These are phyloP conservation scores for Eucalyptus pauciflora DNA, from an alignment of 345 rosid species.

Conservation along the genomic window DNA sequence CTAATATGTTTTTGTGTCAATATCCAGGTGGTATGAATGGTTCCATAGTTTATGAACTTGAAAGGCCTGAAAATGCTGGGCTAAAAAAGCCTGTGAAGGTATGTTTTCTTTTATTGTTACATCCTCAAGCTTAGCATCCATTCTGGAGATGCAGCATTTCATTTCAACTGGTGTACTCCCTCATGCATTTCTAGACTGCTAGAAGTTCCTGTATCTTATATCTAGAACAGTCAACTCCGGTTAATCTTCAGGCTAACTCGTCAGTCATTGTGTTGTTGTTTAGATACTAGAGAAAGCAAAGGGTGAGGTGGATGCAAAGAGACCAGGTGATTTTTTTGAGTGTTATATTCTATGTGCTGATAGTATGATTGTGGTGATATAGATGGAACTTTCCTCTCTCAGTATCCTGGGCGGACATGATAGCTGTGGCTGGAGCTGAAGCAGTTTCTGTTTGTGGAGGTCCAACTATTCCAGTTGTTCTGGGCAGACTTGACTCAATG, in stretches of 20 bases:
- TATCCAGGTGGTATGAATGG: conserved; percentile 87
- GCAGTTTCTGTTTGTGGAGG: conserved; percentile 92
- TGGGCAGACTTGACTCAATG: conserved; percentile 75
- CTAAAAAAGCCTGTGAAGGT: conserved; percentile 75
- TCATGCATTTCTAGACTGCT: neutral
- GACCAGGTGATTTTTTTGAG: conserved; percentile 35
- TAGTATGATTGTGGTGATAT: neutral
- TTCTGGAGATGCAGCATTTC: neutral
- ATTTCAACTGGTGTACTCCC: neutral
- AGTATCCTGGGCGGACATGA: conserved; percentile 98
- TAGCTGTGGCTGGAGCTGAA: conserved; percentile 82
- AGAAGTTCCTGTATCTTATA: neutral
- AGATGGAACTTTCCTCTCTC: conserved; percentile 6
- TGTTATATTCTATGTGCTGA: neutral
- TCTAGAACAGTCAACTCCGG: neutral
- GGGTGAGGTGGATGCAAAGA: conserved; percentile 47
- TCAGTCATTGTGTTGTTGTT: conserved; percentile 17
- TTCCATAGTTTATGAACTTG: conserved; percentile 74
- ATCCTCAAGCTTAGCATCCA: neutral
- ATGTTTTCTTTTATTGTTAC: neutral
- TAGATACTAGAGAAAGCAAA: conserved; percentile 84
- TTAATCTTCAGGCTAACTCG: conserved; percentile 12
- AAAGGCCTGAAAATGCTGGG: conserved; percentile 89
- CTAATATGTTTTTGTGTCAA: neutral
- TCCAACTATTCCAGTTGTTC: conserved; percentile 51